Conservation (phyloP, 2,329 filamentous ascomycete genomes). For the Aspergillus pseudoterreus region DNA sequence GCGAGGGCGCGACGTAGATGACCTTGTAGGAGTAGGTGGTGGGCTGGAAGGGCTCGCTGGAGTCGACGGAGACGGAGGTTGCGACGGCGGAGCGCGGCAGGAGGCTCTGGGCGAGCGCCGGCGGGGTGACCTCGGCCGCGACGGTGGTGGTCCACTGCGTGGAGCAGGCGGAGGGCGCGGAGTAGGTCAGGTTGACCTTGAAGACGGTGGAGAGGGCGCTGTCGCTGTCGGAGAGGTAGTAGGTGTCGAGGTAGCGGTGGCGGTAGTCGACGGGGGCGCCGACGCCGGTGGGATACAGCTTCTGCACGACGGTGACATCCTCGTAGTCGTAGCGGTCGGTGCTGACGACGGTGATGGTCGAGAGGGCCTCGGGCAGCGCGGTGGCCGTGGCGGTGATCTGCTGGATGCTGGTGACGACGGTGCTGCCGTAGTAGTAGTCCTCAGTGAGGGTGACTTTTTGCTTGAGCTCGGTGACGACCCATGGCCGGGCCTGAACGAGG, state of each 20-base stretch:
- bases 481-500: constrained; percentile 23
- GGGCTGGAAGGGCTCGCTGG: constrained; percentile 19
- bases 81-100: constrained; percentile 19
- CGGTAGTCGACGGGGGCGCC: constrained; percentile 8
- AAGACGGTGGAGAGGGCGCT: constrained; percentile 14
- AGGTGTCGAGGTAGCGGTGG: too few relatives aligned
- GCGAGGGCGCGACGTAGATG: constrained; percentile 26
- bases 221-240: constrained; percentile 1
- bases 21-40: constrained; percentile 23
- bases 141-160: constrained; percentile 26
- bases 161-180: constrained; percentile 25
- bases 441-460: constrained; percentile 14
- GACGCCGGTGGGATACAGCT: constrained; percentile 25
- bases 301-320: constrained; percentile 22
- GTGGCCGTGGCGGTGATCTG: constrained; percentile 22
- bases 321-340: constrained; percentile 7
- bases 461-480: constrained; percentile 28
- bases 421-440: constrained; percentile 7
- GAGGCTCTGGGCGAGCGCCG: constrained; percentile 10
- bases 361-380: constrained; percentile 20
- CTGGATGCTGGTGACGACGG: constrained; percentile 13
- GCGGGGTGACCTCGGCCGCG: constrained; percentile 16
- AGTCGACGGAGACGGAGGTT: constrained; percentile 21
- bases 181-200: constrained; percentile 25
- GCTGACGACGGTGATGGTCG: constrained; percentile 20